Evolutionary conservation across 129 eudicot genomes (phyloP).

Genomic region (Calendula officinalis): DNA sequence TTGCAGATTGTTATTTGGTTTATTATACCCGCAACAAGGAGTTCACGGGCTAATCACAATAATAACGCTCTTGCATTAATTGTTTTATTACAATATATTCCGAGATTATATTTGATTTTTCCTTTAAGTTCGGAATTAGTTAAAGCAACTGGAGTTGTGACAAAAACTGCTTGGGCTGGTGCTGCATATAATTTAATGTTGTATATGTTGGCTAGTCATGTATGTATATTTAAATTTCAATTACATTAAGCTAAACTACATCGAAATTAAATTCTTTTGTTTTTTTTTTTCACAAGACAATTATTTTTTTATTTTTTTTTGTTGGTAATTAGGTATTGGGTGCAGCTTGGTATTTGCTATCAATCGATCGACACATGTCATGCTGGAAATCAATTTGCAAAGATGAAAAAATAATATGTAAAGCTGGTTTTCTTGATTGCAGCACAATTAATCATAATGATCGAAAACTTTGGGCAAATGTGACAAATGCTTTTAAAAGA

Average conservation of each 20-base stretch:
- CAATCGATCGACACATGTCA: conserved; percentile 89
- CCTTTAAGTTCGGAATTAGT: conserved; percentile 91
- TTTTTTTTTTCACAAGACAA: conserved; percentile 1
- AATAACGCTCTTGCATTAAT: conserved; percentile 96
- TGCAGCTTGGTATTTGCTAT: conserved; percentile 95
- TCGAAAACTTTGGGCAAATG: conserved; percentile 59
- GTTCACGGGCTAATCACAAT: conserved; percentile 62
- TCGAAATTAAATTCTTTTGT: neutral
- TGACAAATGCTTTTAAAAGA: conserved; percentile 49
- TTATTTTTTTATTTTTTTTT: neutral
- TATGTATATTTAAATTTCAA: conserved; percentile 37
- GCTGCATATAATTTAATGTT: conserved; percentile 86
- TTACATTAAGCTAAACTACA: neutral
- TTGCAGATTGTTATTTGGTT: conserved; percentile 92
- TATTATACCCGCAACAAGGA: conserved; percentile 89
- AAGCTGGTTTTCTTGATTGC: conserved; percentile 64
- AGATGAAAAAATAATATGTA: conserved; percentile 49
- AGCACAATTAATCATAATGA: conserved; percentile 31
- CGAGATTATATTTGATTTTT: conserved; percentile 88
- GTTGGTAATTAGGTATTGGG: conserved; percentile 66
- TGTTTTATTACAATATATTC: conserved; percentile 85
- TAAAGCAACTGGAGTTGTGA: conserved; percentile 96
- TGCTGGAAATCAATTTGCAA: conserved; percentile 91
- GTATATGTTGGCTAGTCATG: conserved; percentile 98
- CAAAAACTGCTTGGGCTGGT: conserved; percentile 99